Evolutionary conservation across 140 eudicot species (phyloP).

Genomic region (Flaveria floridana): DNA sequence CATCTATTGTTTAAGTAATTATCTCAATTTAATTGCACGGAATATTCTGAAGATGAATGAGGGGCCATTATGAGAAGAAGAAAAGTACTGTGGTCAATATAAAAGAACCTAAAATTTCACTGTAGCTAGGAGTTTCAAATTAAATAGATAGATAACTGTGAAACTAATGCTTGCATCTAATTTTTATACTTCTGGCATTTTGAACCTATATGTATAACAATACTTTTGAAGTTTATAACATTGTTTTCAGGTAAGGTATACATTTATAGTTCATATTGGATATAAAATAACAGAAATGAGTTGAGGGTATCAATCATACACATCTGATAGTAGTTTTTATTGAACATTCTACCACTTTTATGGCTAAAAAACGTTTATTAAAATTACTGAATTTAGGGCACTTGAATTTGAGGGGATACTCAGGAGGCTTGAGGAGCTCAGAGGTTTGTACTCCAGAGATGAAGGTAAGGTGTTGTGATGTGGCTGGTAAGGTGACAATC

Average conservation of each 20-base stretch:
- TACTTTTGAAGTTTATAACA: background rate
- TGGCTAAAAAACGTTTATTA: slow-evolving; percentile 14
- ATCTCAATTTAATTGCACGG: too few relatives aligned
- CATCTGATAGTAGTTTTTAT: slow-evolving; percentile 19
- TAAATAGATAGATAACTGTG: background rate
- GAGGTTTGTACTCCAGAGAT: slow-evolving; percentile 79
- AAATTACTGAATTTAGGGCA: slow-evolving; percentile 39
- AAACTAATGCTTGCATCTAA: slow-evolving; percentile 11
- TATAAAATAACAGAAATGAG: slow-evolving; percentile 12
- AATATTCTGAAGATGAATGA: too few relatives aligned
- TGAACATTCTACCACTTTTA: slow-evolving; percentile 12
- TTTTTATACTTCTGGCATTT: background rate
- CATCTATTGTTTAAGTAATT: too few relatives aligned
- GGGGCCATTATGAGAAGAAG: too few relatives aligned
- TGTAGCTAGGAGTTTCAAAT: too few relatives aligned
- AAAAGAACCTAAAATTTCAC: too few relatives aligned
- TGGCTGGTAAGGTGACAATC: slow-evolving; percentile 2
- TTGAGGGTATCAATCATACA: slow-evolving; percentile 17
- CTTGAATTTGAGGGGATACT: slow-evolving; percentile 51
- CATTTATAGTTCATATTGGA: slow-evolving; percentile 19
- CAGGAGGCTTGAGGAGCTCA: slow-evolving; percentile 66
- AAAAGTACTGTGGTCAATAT: too few relatives aligned
- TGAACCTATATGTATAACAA: background rate
- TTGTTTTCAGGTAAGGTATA: slow-evolving; percentile 16
- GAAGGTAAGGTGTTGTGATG: slow-evolving; percentile 49